Percentiles rank a stretch among this genome's conserved stretches.
Conservation (phyloP, 345 rosid species). For the Sisymbrium altissimum region DNA sequence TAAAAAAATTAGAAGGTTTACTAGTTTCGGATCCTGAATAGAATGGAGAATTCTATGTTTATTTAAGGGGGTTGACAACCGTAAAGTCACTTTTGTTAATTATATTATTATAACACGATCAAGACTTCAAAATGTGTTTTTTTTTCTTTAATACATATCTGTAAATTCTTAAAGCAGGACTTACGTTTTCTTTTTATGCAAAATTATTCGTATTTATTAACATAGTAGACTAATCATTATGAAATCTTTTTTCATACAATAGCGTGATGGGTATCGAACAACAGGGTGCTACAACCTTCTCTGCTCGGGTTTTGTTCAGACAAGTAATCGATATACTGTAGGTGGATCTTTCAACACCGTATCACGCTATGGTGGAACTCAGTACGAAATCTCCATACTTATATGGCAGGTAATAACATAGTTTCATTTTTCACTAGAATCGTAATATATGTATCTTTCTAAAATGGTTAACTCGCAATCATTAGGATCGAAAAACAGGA, state of each 20-base stretch:
- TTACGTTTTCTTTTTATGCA: background rate
- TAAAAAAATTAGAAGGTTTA: background rate
- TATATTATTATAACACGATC: background rate
- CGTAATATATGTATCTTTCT: no score
- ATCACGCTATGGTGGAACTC: constrained; percentile 44
- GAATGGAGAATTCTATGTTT: background rate
- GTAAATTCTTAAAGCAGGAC: background rate
- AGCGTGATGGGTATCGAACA: constrained; percentile 60
- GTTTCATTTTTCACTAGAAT: background rate
- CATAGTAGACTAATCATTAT: background rate
- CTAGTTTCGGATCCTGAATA: background rate
- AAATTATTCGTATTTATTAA: background rate
- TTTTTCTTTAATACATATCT: background rate
- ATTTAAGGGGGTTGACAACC: background rate
- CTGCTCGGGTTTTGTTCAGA: constrained; percentile 68
- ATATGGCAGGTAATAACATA: constrained; percentile 50
- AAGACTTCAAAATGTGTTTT: background rate
- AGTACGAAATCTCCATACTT: constrained; percentile 51
- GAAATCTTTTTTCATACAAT: background rate
- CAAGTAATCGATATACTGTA: constrained; percentile 49
- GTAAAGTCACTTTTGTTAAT: no score
- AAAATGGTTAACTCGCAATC: background rate
- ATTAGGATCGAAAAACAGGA: constrained; percentile 55
- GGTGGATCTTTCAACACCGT: constrained; percentile 57
- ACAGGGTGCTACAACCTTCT: constrained; percentile 70